phyloP scores from a whole-genome alignment of 805 yeast species.

The Barnettozyma salicaria region DNA sequence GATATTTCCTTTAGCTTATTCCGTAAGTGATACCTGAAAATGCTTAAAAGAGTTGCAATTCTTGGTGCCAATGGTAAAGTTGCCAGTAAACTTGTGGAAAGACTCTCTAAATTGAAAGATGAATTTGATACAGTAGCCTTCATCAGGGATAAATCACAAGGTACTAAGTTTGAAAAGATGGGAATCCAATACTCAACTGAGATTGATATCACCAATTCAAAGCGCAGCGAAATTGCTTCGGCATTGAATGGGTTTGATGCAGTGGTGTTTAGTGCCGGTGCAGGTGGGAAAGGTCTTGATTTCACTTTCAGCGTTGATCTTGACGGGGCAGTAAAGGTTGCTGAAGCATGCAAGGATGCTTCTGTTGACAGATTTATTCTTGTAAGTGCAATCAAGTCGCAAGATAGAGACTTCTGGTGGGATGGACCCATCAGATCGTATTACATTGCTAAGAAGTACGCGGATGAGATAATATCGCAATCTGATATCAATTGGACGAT shows the following conservation, averaged over 20 bases:
- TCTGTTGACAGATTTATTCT: conserved; percentile 41
- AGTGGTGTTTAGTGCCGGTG: conserved; percentile 57
- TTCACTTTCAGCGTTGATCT: conserved; percentile 48
- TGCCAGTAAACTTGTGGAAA: conserved; percentile 41
- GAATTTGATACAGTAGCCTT: conserved; percentile 38
- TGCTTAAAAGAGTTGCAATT: conserved; percentile 34
- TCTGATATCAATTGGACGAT: conserved; percentile 46
- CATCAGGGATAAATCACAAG: conserved; percentile 43
- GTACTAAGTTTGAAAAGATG: conserved; percentile 31
- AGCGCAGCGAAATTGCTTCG: conserved; percentile 30
- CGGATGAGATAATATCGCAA: conserved; percentile 41
- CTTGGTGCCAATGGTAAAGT: conserved; percentile 61
- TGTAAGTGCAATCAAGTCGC: conserved; percentile 52
- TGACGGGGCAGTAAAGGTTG: conserved; percentile 53
- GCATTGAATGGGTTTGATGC: conserved; percentile 44
- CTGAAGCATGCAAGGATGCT: conserved; percentile 46
- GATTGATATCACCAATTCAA: conserved; percentile 34
- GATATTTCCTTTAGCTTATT: too few relatives aligned
- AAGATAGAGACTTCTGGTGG: conserved; percentile 42
- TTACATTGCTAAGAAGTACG: conserved; percentile 56
- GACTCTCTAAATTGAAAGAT: conserved; percentile 25
- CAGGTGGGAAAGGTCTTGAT: conserved; percentile 48
- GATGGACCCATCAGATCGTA: conserved; percentile 38
- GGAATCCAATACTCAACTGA: conserved; percentile 33
- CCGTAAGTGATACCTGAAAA: too few relatives aligned